Evolutionary conservation across 2,329 filamentous ascomycete genomes (phyloP).

Genomic region (Aspergillus felis): DNA sequence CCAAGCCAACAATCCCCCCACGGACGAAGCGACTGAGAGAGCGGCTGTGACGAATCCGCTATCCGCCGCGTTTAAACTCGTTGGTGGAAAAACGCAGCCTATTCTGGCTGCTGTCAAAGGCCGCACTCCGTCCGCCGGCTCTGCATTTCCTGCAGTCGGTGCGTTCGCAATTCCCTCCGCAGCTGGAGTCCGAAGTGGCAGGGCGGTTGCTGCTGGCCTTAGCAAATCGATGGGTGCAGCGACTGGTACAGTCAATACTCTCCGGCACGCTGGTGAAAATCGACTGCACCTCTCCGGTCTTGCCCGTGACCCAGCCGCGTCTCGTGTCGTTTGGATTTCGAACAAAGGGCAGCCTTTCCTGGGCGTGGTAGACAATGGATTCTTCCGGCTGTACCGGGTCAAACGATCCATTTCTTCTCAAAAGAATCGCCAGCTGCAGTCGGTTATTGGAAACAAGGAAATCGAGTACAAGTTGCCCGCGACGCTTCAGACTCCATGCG

Average conservation of each 20-base stretch:
- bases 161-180: conserved; percentile 44
- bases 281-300: conserved; percentile 44
- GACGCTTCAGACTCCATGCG: conserved; percentile 58
- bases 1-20: conserved; percentile 41
- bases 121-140: conserved; percentile 46
- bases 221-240: conserved; percentile 50
- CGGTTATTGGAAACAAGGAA: conserved; percentile 55
- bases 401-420: conserved; percentile 46
- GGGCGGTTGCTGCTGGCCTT: conserved; percentile 47
- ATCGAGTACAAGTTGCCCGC: conserved; percentile 64
- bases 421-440: conserved; percentile 51
- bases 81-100: conserved; percentile 57
- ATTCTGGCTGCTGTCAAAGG: conserved; percentile 65
- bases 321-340: conserved; percentile 45
- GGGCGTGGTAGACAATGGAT: conserved; percentile 44
- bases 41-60: conserved; percentile 46
- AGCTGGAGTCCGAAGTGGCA: conserved; percentile 44
- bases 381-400: conserved; percentile 44
- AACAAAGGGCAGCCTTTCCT: conserved; percentile 40
- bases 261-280: conserved; percentile 48
- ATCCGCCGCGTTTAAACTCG: conserved; percentile 65
- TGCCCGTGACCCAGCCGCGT: conserved; percentile 35
- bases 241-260: conserved; percentile 45
- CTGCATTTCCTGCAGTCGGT: conserved; percentile 41
- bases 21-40: conserved; percentile 47